Conservation (phyloP, 2,329 filamentous ascomycete genomes). For the Rhynchosporium agropyri region DNA sequence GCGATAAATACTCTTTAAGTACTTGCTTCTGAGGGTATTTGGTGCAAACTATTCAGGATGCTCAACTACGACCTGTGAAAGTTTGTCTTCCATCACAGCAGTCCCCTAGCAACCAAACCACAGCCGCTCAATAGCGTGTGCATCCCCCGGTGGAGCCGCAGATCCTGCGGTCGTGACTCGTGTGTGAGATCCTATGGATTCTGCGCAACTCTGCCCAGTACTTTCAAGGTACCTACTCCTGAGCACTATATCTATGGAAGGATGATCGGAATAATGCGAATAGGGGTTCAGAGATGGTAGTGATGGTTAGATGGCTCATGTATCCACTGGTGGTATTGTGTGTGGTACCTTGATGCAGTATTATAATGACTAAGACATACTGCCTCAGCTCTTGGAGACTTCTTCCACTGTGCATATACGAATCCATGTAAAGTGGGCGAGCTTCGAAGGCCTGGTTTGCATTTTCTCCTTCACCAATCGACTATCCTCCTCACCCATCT, state of each 20-base stretch:
- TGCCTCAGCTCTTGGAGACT: background rate
- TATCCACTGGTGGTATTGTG: background rate
- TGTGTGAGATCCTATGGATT: constrained; percentile 4
- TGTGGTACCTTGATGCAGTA: background rate
- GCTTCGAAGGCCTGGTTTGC: background rate
- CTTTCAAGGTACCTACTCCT: background rate
- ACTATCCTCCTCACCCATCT: too few species aligned
- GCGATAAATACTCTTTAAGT: background rate
- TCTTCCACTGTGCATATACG: too few species aligned
- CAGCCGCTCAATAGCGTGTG: background rate
- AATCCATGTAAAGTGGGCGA: background rate
- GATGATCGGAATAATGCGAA: background rate
- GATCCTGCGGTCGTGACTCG: constrained; percentile 3
- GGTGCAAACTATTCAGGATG: background rate
- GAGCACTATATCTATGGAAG: background rate
- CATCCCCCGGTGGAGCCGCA: constrained; percentile 1
- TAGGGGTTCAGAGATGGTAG: too few species aligned
- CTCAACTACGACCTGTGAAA: background rate
- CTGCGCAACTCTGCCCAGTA: background rate
- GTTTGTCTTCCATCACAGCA: background rate
- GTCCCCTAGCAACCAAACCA: background rate
- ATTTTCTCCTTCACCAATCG: background rate
- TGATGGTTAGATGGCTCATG: too few species aligned
- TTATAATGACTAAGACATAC: background rate
- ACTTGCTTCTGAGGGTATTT: constrained; percentile 2